A percentile compares a stretch with the other conserved stretches of the same genome.
These are phyloP conservation scores for Solanum hybrid DNA, from an alignment of 305 asterid species.

Conservation along the genomic window DNA sequence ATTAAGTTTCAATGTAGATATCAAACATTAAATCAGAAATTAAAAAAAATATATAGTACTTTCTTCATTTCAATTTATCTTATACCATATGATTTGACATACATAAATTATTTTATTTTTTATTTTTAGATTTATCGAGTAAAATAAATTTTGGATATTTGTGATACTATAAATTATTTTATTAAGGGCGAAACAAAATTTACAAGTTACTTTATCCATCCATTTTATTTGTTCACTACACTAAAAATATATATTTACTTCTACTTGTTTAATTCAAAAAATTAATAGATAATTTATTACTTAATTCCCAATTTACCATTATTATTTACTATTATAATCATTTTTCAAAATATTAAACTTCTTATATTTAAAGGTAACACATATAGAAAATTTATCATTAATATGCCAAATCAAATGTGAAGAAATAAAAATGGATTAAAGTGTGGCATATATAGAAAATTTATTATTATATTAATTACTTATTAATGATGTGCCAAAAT, in stretches of 20 bases:
- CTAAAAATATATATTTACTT: not conserved
- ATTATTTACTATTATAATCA: not conserved
- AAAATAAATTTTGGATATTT: not conserved
- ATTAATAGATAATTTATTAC: not conserved
- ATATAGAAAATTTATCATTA: not conserved
- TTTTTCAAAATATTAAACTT: not conserved
- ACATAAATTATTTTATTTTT: no score
- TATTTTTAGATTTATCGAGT: not conserved
- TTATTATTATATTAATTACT: not conserved
- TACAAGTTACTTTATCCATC: rapidly evolving
- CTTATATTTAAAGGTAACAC: not conserved
- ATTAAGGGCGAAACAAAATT: not conserved
- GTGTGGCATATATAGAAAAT: not conserved
- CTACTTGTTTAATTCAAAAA: not conserved
- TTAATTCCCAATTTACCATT: not conserved
- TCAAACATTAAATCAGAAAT: not conserved
- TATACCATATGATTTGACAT: no score
- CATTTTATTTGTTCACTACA: not conserved
- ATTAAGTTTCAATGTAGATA: not conserved
- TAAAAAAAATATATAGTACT: no score
- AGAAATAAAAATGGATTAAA: not conserved
- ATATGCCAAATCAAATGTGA: not conserved
- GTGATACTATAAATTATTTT: not conserved
- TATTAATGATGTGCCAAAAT: not conserved
- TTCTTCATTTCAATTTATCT: no score